These are phyloP conservation scores for Globisporangium nodosum DNA, from an alignment of 352 stramenopile genomes.

Conservation along the genomic window DNA sequence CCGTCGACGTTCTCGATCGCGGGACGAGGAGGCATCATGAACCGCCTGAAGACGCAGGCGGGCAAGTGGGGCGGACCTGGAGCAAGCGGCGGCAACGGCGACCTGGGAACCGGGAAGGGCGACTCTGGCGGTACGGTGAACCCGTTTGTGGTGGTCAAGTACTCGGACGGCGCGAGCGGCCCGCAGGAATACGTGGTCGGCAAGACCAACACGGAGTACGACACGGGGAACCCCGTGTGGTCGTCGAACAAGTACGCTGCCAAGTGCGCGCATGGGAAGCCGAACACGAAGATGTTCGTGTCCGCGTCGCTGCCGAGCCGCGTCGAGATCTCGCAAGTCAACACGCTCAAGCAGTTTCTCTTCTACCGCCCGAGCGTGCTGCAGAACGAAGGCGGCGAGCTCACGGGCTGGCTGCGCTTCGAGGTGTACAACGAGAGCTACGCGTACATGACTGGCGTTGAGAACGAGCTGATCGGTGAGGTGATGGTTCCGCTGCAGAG, in stretches of 20 bases:
- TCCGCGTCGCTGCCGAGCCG: constrained; percentile 50
- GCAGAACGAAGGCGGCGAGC: constrained; percentile 21
- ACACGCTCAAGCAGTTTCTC: constrained; percentile 71
- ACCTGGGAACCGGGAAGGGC: neutral
- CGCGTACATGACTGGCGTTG: constrained; percentile 68
- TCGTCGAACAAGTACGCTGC: constrained; percentile 57
- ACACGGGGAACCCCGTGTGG: constrained; percentile 58
- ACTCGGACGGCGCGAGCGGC: constrained; percentile 40
- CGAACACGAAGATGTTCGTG: constrained; percentile 53
- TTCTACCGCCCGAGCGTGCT: constrained; percentile 50
- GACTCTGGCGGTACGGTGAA: constrained; percentile 29
- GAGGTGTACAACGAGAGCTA: constrained; percentile 77
- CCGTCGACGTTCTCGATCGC: constrained; percentile 51
- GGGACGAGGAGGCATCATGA: constrained; percentile 51
- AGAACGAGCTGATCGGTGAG: constrained; percentile 71
- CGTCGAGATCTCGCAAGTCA: constrained; percentile 55
- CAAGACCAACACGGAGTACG: constrained; percentile 86
- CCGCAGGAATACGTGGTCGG: constrained; percentile 60
- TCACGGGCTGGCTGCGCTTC: constrained; percentile 64
- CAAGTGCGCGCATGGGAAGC: constrained; percentile 65
- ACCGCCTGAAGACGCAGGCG: constrained; percentile 55
- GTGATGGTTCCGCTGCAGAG: constrained; percentile 68
- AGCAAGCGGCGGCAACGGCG: constrained; percentile 16
- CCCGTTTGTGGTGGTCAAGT: constrained; percentile 72
- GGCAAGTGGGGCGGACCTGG: constrained; percentile 45